Evolutionary conservation across 1,284 basidiomycete genomes (phyloP), one percentile per base, ranked within the genome.

Genomic region (Leccinum glutinopallens): DNA sequence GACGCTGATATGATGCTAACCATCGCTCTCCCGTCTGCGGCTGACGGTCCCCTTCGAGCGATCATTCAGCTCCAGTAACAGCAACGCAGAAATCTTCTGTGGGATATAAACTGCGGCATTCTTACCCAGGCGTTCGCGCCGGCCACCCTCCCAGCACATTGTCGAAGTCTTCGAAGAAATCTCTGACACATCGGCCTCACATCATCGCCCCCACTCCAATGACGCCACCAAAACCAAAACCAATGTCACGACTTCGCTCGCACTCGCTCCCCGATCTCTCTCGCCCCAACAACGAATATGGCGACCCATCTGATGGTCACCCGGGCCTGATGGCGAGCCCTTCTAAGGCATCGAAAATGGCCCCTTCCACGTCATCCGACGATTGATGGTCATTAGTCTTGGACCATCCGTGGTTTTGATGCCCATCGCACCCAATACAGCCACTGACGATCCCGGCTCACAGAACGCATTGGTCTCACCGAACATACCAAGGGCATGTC

Each of bases 271-370:
- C 41, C 41, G 41, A n/a, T 43, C 41, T 43, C 41, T 17, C 17
- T 43, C 17, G 4, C 41, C 17, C 17, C 15, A 43, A 41, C 39
- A 15, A 41, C 39, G 15, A 17, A 17, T 41, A 41, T 7, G 39
- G 15, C 39, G 39, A 17, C 15, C 39, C 35, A 37, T 37, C 37
- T 1, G 80, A 79, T 0, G 77, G 75, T 0, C 74, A 71, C 29
- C 29, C 29, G 29, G 29, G 29, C 2, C 71, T 41, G 39, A 41
- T 6, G 69, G 71, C 6, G 72, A 72, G 3, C 72, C 75, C 19
- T 73, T 86, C 5, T 77, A 80, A 62, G 79, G 88, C 8, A 80
- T 86, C 53, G 88, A 90, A 68, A 91, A 91, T 65, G 78, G 83
- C 19, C 81, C 83, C 3, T 90, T 88, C 66, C 64, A 62, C 8